Evolutionary conservation across 257 asterid genomes (phyloP), one percentile per base, ranked within the genome.

Genomic region (Gardenia jasminoides): DNA sequence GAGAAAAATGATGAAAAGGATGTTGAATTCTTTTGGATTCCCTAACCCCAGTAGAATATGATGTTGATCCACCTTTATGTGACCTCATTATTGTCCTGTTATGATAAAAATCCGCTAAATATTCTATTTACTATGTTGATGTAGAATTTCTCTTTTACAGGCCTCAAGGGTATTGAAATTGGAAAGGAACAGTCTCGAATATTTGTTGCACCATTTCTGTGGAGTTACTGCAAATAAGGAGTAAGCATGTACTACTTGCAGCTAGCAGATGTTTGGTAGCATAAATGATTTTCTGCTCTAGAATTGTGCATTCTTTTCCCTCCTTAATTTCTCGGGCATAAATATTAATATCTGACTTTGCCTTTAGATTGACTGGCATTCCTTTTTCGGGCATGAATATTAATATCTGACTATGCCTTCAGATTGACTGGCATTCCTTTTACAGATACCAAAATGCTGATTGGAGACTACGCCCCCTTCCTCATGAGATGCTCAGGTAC

Each of bases 371-470:
- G 87, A 81, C 73, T 79, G 7, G 76, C 50, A 56, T 61, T 41
- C 75, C 46, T 80, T 79, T 80, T 83, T 52, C 22, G 10, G 0
- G 36, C 67, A 31, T 46, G 15, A 50, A 43, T 52, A 19, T 74
- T 19, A 17, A 66, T 17, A 22, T 26, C 13, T 65, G 31, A 39
- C 22, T 39, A 58, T 43, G 17, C 78, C 64, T 58, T 56, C 39
- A 36, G 48, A 24, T 79, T 88, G 87, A 81, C 73, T 79, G 7
- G 76, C 50, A 56, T 61, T 41, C 75, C 46, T 80, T 79, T 80
- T 83, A 73, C 91, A 94, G 98, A 83, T 96, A 96, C 89, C 99
- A 96, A 86, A 96, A 93, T 88, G 99, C 97, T n/a, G 99, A 96
- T 83, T 96, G 99, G 99, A 92, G 99, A 87, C 81, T 92, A 41